Percentiles rank a stretch among this genome's conserved stretches.
These are phyloP conservation scores for Tetrapisispora namnaoensis DNA, from an alignment of 805 yeast genomes.

Conservation along the genomic window DNA sequence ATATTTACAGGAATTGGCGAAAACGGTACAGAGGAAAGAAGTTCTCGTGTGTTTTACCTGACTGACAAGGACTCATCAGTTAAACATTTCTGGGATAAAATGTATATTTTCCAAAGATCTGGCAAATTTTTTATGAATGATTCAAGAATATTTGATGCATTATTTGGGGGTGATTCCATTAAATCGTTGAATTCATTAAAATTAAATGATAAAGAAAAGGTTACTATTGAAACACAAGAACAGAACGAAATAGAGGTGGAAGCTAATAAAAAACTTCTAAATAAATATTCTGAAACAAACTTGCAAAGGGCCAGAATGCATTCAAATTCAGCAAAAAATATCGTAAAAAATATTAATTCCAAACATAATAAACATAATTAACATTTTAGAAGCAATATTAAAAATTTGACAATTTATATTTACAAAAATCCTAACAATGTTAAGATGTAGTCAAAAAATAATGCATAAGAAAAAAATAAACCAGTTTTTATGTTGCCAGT, in stretches of 20 bases:
- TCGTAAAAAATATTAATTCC: background rate
- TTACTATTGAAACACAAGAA: background rate
- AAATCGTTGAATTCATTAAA: background rate
- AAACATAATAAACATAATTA: constrained; percentile 4
- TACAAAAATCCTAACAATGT: constrained; percentile 25
- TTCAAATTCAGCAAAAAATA: background rate
- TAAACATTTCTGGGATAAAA: constrained; percentile 13
- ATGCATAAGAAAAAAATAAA: constrained; percentile 53
- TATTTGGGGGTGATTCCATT: constrained; percentile 19
- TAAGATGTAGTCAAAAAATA: constrained; percentile 54
- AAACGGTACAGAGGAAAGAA: constrained; percentile 26
- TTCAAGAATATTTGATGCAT: constrained; percentile 23
- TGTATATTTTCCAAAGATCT: constrained; percentile 23
- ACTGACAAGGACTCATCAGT: constrained; percentile 9
- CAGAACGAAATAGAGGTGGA: background rate
- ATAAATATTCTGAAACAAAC: background rate
- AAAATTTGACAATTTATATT: background rate
- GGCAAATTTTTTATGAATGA: constrained; percentile 24
- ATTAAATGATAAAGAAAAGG: background rate
- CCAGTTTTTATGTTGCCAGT: constrained; percentile 71
- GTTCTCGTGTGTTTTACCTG: constrained; percentile 20
- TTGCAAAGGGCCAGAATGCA: background rate
- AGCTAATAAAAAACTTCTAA: background rate
- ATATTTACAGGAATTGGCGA: constrained; percentile 25
- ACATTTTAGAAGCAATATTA: background rate